Evolutionary conservation across 2,329 filamentous ascomycete genomes (phyloP), one percentile per base, ranked within the genome.

Genomic region (Botrytis elliptica): DNA sequence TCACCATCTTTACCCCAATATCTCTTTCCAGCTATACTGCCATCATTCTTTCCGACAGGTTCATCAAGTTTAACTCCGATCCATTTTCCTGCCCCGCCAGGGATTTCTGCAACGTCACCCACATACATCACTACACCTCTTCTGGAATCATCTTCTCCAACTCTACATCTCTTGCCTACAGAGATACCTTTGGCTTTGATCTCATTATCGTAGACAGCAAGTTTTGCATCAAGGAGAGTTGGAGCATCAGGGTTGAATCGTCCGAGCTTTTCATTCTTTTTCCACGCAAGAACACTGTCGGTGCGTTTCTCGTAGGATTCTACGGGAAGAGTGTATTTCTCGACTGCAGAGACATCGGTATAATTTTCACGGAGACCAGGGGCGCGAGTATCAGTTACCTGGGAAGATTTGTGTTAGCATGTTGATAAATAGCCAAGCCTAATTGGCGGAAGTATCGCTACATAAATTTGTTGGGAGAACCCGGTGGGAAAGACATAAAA

Each of bases 271-370:
- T 97, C 91, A n/a, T 90, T 86, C 84, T 93, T 95, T 84, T 99
- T 99, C 94, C 94, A 98, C 9, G 95, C 93, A 38, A 98, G 88
- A 22, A 99, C 96, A 5, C 92, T 95, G 83, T 98, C 93, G 62
- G 90, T 86, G 80, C 95, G 94, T 80, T 90, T 89, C 81, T 94
- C 94, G 84, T 99, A 99, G 80, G 95, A 92, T 68, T 91, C 88
- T 70, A 88, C 86, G n/a, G 94, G 93, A 87, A 99, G 92, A 76
- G 92, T 89, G 82, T 96, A 98, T 85, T 98, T 98, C 73, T 94
- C 90, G 8, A 98, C 94, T 16, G 89, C 87, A 62, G 92, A 92
- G 63, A 92, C 88, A 84, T 97, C 95, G 77, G 88, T 92, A 84
- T 93, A 94, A 83, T 98, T 95, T 75, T 89, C 90, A 76, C 93